Base-by-base conservation (phyloP, 2,329 filamentous ascomycete species). In the Plectosphaerella sp. region DNA sequence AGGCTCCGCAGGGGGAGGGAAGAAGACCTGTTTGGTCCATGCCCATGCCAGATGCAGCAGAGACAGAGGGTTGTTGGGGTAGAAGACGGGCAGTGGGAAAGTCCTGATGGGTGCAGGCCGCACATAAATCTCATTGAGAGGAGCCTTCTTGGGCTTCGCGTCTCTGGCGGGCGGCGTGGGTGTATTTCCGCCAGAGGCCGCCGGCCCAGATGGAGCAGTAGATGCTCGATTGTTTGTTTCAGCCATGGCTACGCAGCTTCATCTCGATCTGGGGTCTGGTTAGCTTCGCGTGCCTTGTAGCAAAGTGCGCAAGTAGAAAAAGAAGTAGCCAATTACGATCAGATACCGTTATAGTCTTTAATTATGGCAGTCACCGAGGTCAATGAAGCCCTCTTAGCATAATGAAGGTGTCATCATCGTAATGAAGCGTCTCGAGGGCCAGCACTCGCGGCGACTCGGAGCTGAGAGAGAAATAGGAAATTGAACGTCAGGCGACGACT, bases 291-390 rank as follows among this genome's bases (percentile, higher is more conserved):
- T 20, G 47, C 47, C 43, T 37, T 12, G 42, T 33, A 24, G 35
- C 33, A 7, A 51, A 28, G 37, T 9, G 20, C 35, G 20, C 15
- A 14, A 18, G 36, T 18, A 18, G 43, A 52, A 50, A 51, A 49
- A 50, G 59, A 59, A 56, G 54, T 48, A 49, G 50, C 22, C 52
- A 58, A 52, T 61, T 53, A 49, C 65, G 76, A 81, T 94, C 89
- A 94, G 89, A 94, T 94, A 94, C 89, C 89, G 89, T 94, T 93
- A 89, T 94, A 94, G 89, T 94, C 89, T 88, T 87, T 86, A 83
- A 65, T 79, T 79, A 75, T 75, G 78, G 74, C 81, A 72, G 73
- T 78, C 84, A 87, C 72, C 59, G 79, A 82, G 80, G 75, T 66
- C 75, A 77, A 69, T 77, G 76, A 78, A 78, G 74, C 69, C 73